Evolutionary conservation across 2,329 filamentous ascomycete genomes (phyloP).

Genomic region (Cytospora chrysosperma): DNA sequence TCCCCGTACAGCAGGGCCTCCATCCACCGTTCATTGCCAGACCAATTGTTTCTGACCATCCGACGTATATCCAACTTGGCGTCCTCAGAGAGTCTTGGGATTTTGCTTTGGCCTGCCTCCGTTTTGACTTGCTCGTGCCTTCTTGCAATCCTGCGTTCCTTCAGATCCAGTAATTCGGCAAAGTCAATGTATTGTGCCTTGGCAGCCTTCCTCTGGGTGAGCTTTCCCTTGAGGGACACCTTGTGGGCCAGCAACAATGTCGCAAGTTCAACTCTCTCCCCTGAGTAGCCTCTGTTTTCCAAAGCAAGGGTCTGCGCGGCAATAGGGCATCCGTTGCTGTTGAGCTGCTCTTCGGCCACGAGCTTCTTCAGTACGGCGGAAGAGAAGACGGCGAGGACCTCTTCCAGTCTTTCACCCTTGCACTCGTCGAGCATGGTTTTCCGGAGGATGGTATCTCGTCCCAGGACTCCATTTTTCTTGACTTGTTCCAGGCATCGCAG

Average conservation of each 20-base stretch:
- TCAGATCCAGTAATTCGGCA: constrained; percentile 60
- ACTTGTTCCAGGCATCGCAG: constrained; percentile 78
- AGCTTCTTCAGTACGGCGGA: constrained; percentile 75
- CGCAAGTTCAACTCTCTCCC: constrained; percentile 55
- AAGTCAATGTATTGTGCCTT: constrained; percentile 63
- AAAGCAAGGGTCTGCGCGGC: constrained; percentile 56
- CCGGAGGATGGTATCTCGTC: constrained; percentile 75
- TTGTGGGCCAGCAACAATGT: constrained; percentile 73
- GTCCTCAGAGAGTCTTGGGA: constrained; percentile 37
- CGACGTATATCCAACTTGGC: constrained; percentile 54
- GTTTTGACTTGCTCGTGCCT: constrained; percentile 49
- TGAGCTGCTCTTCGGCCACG: constrained; percentile 41
- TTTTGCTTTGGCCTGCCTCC: no score
- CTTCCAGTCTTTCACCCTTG: constrained; percentile 85
- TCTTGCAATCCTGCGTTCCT: constrained; percentile 56
- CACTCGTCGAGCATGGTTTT: constrained; percentile 98
- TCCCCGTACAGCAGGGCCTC: constrained; percentile 69
- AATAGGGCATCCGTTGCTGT: constrained; percentile 38
- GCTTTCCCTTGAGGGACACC: constrained; percentile 57
- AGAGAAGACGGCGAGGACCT: constrained; percentile 81
- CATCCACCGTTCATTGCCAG: constrained; percentile 73
- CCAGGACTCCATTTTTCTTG: constrained; percentile 83
- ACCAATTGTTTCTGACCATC: constrained; percentile 71
- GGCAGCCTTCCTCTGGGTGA: constrained; percentile 60
- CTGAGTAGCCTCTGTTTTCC: constrained; percentile 58